These are phyloP conservation scores for Kazachstania taianensis DNA, from an alignment of 805 yeast species.

Conservation along the genomic window DNA sequence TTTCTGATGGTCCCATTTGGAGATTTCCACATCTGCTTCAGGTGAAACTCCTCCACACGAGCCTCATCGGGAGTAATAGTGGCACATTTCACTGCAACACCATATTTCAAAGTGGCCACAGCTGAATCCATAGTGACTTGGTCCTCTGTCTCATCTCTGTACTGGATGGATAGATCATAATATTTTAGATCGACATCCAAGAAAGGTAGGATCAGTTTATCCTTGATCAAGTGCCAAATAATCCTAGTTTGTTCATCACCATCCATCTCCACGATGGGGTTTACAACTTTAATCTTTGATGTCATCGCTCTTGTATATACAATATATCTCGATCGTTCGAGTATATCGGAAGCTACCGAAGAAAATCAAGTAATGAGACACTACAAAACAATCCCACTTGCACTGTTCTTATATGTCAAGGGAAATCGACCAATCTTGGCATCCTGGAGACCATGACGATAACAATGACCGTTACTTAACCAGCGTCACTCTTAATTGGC, in stretches of 20 bases:
- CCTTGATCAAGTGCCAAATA: constrained; percentile 87
- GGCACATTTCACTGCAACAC: constrained; percentile 95
- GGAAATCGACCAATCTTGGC: too few relatives aligned
- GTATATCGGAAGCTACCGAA: too few relatives aligned
- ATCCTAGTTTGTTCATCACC: constrained; percentile 97
- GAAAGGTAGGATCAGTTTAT: constrained; percentile 75
- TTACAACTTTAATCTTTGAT: constrained; percentile 74
- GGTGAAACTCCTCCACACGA: constrained; percentile 78
- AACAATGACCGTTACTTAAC: too few relatives aligned
- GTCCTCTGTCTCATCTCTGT: constrained; percentile 83
- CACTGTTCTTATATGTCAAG: too few relatives aligned
- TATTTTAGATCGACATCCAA: constrained; percentile 81
- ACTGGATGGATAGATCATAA: constrained; percentile 80
- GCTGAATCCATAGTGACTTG: constrained; percentile 86
- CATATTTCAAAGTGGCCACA: constrained; percentile 74
- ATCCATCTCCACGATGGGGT: constrained; percentile 92
- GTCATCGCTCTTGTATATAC: too few relatives aligned
- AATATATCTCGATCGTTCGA: too few relatives aligned
- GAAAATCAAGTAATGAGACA: too few relatives aligned
- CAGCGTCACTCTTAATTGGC: too few relatives aligned
- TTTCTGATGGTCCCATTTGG: constrained; percentile 97
- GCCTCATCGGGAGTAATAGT: constrained; percentile 98
- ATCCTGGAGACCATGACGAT: too few relatives aligned
- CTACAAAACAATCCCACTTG: too few relatives aligned
- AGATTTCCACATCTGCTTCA: constrained; percentile 95